Percentiles rank a stretch among this genome's conserved stretches.
phyloP scores from a whole-genome alignment of 306 rosid species.

The Malus sylvestris region DNA sequence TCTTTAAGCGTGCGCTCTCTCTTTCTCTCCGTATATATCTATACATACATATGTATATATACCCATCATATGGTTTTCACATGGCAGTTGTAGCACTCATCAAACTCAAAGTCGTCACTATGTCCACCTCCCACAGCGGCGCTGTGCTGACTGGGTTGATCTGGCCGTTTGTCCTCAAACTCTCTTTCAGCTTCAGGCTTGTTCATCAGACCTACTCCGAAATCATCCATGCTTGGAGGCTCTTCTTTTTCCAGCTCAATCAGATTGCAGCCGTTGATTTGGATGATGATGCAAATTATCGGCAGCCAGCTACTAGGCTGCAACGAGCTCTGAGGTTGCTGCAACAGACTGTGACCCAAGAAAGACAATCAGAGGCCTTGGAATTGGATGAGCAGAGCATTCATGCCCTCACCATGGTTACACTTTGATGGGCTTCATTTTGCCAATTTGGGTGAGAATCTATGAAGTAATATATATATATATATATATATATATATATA shows the following conservation, averaged over 20 bases:
- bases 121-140: slow-evolving; percentile 6
- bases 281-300: not conserved
- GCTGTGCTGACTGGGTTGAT: slow-evolving; percentile 26
- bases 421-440: slow-evolving; percentile 18
- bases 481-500: too few relatives aligned
- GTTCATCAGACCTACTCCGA: slow-evolving; percentile 19
- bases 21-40: too few relatives aligned
- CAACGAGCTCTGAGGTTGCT: slow-evolving; percentile 25
- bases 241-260: slow-evolving; percentile 45
- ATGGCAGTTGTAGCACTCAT: not conserved
- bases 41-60: too few relatives aligned
- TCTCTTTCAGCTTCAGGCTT: slow-evolving; percentile 24
- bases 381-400: slow-evolving; percentile 14
- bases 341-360: not conserved
- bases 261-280: slow-evolving; percentile 21
- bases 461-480: not conserved
- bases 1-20: not conserved
- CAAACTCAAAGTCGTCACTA: not conserved
- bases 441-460: not conserved
- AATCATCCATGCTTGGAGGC: slow-evolving; percentile 23
- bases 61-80: not conserved
- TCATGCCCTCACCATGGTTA: slow-evolving; percentile 25
- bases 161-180: slow-evolving; percentile 22
- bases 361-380: not conserved
- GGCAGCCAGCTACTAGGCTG: slow-evolving; percentile 16